Evolutionary conservation across 208 protist genomes (phyloP).

Genomic region (Plasmodiophora brassicae): DNA sequence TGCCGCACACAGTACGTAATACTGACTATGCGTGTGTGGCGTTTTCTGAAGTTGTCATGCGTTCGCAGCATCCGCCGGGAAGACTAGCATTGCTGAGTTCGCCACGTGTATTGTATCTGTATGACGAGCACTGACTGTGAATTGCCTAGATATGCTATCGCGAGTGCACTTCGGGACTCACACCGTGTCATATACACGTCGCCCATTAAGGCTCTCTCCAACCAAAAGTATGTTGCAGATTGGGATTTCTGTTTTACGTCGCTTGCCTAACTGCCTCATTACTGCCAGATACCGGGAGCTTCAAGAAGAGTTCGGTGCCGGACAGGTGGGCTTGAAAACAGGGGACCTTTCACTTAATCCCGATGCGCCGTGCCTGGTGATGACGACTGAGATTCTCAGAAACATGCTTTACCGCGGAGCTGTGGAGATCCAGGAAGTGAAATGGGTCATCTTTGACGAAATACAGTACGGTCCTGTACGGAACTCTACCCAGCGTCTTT

Average conservation of each 20-base stretch:
- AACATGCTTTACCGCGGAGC: conserved; percentile 42
- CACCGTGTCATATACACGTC: conserved; percentile 99
- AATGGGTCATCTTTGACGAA: conserved; percentile 39
- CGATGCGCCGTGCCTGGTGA: conserved; percentile 94
- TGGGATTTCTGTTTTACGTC: not conserved
- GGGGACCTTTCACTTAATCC: conserved; percentile 98
- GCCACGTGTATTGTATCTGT: not conserved
- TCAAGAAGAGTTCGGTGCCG: conserved; percentile 75
- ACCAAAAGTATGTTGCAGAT: conserved; percentile 80
- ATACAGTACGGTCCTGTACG: not conserved
- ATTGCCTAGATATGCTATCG: conserved; percentile 85
- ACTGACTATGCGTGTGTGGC: not conserved
- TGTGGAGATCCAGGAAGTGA: conserved; percentile 19
- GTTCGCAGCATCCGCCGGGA: not conserved
- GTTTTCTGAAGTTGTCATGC: not conserved
- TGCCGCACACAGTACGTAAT: not conserved
- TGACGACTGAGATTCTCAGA: conserved; percentile 98
- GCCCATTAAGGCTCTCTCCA: conserved; percentile 99
- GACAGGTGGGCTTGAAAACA: conserved; percentile 97
- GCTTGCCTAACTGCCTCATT: conserved; percentile 27
- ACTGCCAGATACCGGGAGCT: conserved; percentile 91
- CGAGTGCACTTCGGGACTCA: conserved; percentile 87
- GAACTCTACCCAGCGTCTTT: not conserved
- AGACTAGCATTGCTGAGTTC: not conserved
- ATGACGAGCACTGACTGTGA: not conserved